Evolutionary conservation across 768 basidiomycete species (phyloP).

Genomic region (Auricularia cornea): DNA sequence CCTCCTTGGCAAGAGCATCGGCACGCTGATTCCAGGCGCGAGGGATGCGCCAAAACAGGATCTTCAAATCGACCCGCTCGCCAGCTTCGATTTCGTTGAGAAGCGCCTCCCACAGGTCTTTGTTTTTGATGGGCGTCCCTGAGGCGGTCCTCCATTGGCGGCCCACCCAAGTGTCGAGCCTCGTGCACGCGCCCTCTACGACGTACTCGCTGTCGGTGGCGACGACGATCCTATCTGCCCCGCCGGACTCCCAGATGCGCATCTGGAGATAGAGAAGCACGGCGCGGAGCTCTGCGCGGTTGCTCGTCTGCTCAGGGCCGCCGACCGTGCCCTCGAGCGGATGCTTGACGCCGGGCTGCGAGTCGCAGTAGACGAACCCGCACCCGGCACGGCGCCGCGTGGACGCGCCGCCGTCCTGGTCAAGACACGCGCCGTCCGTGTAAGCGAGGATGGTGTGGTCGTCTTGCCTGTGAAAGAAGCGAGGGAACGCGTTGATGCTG

Average conservation of each 20-base stretch:
- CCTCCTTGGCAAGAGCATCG: conserved; percentile 15
- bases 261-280: conserved; percentile 17
- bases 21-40: conserved; percentile 15
- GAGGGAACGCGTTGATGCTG: background rate
- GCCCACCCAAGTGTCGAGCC: conserved; percentile 17
- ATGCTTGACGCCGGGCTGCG: background rate
- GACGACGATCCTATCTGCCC: conserved; percentile 24
- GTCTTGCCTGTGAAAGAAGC: background rate
- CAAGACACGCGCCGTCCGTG: conserved; percentile 5
- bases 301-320: conserved; percentile 19
- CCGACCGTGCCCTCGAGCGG: conserved; percentile 8
- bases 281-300: conserved; percentile 31
- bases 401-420: background rate
- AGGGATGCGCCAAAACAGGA: conserved; percentile 18
- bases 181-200: conserved; percentile 17
- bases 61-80: conserved; percentile 13
- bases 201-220: conserved; percentile 27
- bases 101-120: conserved; percentile 21
- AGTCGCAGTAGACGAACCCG: conserved; percentile 1
- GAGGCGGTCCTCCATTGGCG: conserved; percentile 16
- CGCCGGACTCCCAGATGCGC: conserved; percentile 21
- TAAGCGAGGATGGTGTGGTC: conserved; percentile 4
- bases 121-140: conserved; percentile 14
- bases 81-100: conserved; percentile 7
- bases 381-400: conserved; percentile 4